phyloP scores from a whole-genome alignment of 139 green algal genomes.

The Diplosphaera chodatii region DNA sequence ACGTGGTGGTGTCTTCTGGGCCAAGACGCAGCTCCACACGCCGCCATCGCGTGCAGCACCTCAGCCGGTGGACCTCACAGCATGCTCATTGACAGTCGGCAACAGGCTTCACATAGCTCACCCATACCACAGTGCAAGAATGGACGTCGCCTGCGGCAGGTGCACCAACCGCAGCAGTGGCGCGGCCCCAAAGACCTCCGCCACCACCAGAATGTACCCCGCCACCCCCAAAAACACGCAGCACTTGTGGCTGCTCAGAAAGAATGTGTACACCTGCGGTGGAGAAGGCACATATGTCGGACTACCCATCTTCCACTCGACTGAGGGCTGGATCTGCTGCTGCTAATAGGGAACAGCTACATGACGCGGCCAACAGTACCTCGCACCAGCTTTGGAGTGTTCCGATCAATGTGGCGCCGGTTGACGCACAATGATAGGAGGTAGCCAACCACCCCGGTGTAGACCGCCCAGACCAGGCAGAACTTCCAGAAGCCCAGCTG shows the following conservation, averaged over 20 bases:
- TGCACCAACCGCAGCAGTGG: slow-evolving; percentile 24
- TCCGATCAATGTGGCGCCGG: slow-evolving; percentile 41
- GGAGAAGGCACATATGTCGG: too few relatives aligned
- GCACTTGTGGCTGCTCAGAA: slow-evolving; percentile 53
- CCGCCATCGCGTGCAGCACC: too few relatives aligned
- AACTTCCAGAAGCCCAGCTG: slow-evolving; percentile 75
- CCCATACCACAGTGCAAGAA: slow-evolving; percentile 33
- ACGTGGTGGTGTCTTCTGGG: too few relatives aligned
- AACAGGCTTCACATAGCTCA: too few relatives aligned
- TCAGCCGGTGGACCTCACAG: too few relatives aligned
- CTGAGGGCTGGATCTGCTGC: too few relatives aligned
- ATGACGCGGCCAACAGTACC: neutral
- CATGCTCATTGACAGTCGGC: too few relatives aligned
- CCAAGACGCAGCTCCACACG: too few relatives aligned
- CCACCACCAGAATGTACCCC: slow-evolving; percentile 66
- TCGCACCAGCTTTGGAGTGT: slow-evolving; percentile 47
- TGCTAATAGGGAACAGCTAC: too few relatives aligned
- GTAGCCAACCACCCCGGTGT: slow-evolving; percentile 51
- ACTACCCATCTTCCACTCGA: too few relatives aligned
- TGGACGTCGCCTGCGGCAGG: slow-evolving; percentile 11
- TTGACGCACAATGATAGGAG: slow-evolving; percentile 52
- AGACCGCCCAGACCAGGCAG: slow-evolving; percentile 39
- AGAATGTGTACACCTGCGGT: slow-evolving; percentile 73
- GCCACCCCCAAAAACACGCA: slow-evolving; percentile 47
- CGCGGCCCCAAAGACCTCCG: slow-evolving; percentile 54